Base-by-base conservation (phyloP, 2,329 filamentous ascomycete genomes). In the Botrytis galanthina region DNA sequence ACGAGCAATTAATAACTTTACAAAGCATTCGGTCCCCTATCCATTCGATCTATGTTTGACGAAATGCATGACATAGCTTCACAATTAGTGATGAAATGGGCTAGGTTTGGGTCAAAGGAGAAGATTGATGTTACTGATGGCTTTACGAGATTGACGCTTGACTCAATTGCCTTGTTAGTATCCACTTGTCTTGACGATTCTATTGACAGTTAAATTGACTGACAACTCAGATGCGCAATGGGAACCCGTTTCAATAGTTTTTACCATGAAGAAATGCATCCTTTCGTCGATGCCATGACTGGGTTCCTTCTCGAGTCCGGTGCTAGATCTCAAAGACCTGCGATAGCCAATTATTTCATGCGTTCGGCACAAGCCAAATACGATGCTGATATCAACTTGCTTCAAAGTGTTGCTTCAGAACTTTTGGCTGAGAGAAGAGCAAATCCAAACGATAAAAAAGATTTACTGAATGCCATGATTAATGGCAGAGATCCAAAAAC, bases 191-290 rank as follows among this genome's bases (percentile, higher is more conserved):
- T 63, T 29, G 6, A 48, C 16, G 59, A 63, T 48, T 68, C 3
- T 4, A 46, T 4, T 18, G 16, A 22, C 4, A 42, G 10, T 5
- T 35, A 46, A 57, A 68, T 37, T 42, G 18, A 62, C 46, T 66
- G 29, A 66, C n/a, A 32, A 16, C 7, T 16, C 20, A 64, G 60
- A 66, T 48, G 93, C 93, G 91, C 85, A 84, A 88, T 93, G 82
- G 89, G 91, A 74, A 93, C 91, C 14, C 89, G 92, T n/a, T 94
- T 94, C 84, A 94, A 94, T 82, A 91, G 88, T 0, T 93, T 91
- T 81, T 94, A 94, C 79, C 85, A 85, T 42, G 87, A 92, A 22
- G 85, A 89, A 14, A 83, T 91, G 80, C 92, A 94, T 76, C 91
- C 91, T 0, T 94, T 94, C 77, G 85, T 93, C 57, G 81, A 85